Evolutionary conservation across 129 eudicot species (phyloP).

Genomic region (Helianthus tuberosus): DNA sequence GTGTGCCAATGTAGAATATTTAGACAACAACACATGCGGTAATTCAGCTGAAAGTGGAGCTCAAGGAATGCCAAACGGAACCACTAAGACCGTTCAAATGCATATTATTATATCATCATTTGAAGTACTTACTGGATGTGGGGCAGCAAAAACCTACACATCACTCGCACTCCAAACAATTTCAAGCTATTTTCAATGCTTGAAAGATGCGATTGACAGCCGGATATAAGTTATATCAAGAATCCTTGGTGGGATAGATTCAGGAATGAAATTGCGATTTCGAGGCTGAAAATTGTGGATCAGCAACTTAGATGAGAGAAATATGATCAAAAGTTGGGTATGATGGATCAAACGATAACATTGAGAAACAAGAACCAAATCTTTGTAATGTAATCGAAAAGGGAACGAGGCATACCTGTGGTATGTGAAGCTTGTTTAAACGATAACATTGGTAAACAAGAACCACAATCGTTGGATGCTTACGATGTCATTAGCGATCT

Average conservation of each 20-base stretch:
- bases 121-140: constrained; percentile 66
- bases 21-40: constrained; percentile 43
- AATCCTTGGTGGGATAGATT: constrained; percentile 69
- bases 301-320: constrained; percentile 66
- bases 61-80: constrained; percentile 40
- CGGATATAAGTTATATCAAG: constrained; percentile 51
- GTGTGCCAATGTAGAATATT: constrained; percentile 38
- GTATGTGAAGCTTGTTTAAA: constrained; percentile 81
- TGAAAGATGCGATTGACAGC: constrained; percentile 66
- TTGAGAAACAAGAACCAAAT: too few species aligned
- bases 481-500: constrained; percentile 69
- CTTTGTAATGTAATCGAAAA: too few species aligned
- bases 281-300: constrained; percentile 49
- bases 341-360: constrained; percentile 82
- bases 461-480: constrained; percentile 61
- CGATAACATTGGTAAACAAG: constrained; percentile 69
- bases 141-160: constrained; percentile 82
- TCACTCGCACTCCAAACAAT: constrained; percentile 72
- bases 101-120: constrained; percentile 77
- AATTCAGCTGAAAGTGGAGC: constrained; percentile 42
- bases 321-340: constrained; percentile 69
- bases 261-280: constrained; percentile 60
- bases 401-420: constrained; percentile 60
- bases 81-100: constrained; percentile 51
- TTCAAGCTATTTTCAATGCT: constrained; percentile 74